A percentile compares a stretch with the other conserved stretches of the same genome.
Conservation (phyloP, 768 basidiomycete species). For the Pulveroboletus sp. region DNA sequence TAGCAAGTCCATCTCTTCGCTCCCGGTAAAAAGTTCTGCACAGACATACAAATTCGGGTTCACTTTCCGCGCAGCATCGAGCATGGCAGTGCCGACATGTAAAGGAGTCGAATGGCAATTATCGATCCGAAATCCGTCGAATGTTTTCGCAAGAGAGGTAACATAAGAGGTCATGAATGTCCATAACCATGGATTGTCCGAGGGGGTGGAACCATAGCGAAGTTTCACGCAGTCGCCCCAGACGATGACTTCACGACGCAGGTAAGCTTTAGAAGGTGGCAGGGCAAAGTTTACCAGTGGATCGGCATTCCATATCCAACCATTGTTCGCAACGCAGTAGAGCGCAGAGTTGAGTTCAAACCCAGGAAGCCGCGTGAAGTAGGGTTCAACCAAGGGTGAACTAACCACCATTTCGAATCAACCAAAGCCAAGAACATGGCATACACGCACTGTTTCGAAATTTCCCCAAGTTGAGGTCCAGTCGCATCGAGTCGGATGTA, state of each 20-base stretch:
- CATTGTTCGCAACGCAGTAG: slow-evolving; percentile 93
- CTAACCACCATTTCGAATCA: slow-evolving; percentile 39
- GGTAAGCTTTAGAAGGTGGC: slow-evolving; percentile 87
- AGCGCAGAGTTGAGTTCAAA: slow-evolving; percentile 47
- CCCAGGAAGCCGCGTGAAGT: slow-evolving; percentile 82
- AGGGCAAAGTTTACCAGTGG: slow-evolving; percentile 93
- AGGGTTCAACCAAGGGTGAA: slow-evolving; percentile 80
- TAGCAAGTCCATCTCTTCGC: slow-evolving; percentile 85
- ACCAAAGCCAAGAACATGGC: not conserved
- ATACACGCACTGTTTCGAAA: slow-evolving; percentile 63
- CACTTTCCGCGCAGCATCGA: slow-evolving; percentile 84
- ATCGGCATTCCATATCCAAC: slow-evolving; percentile 98
- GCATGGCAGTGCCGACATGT: slow-evolving; percentile 90
- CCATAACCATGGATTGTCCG: slow-evolving; percentile 94
- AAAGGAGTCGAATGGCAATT: slow-evolving; percentile 98
- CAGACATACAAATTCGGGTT: slow-evolving; percentile 95
- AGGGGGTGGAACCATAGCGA: slow-evolving; percentile 79
- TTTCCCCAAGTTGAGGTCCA: slow-evolving; percentile 81
- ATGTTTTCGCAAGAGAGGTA: slow-evolving; percentile 69
- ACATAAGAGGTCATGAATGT: slow-evolving; percentile 85
- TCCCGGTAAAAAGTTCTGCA: slow-evolving; percentile 96
- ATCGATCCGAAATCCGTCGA: slow-evolving; percentile 97
- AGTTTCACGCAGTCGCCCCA: slow-evolving; percentile 99
- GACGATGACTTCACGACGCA: slow-evolving; percentile 92
- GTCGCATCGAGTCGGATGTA: slow-evolving; percentile 79